Evolutionary conservation across 352 stramenopile genomes (phyloP).

Genomic region (Phytophthora gonapodyides): DNA sequence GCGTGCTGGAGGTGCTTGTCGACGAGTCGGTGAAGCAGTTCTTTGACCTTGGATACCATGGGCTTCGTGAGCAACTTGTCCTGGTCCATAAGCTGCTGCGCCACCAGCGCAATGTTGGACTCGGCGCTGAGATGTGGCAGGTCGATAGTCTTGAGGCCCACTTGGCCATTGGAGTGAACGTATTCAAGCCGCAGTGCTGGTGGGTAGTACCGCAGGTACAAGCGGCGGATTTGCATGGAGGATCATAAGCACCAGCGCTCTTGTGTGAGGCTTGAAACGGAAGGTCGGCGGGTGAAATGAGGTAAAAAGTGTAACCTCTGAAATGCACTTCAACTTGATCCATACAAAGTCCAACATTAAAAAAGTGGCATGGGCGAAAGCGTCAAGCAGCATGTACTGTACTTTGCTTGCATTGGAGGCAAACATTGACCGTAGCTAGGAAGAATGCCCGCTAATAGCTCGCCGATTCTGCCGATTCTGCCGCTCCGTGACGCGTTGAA

Average conservation of each 20-base stretch:
- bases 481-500: neutral
- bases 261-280: constrained; percentile 6
- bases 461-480: too few relatives aligned
- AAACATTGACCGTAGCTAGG: neutral
- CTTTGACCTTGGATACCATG: constrained; percentile 48
- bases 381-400: too few relatives aligned
- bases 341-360: constrained; percentile 1
- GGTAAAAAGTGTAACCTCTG: constrained; percentile 1
- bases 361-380: too few relatives aligned
- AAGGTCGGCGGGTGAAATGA: neutral
- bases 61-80: constrained; percentile 63
- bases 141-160: constrained; percentile 63
- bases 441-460: neutral
- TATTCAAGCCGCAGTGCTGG: constrained; percentile 72
- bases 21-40: constrained; percentile 72
- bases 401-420: too few relatives aligned
- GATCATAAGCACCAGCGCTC: constrained; percentile 7
- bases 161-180: constrained; percentile 47
- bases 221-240: constrained; percentile 64
- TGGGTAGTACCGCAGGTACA: constrained; percentile 79
- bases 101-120: constrained; percentile 62
- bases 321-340: constrained; percentile 4
- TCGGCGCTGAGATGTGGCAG: constrained; percentile 69
- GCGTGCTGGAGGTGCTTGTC: constrained; percentile 64
- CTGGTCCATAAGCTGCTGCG: constrained; percentile 55